Evolutionary conservation across 2,329 filamentous ascomycete species (phyloP).

Genomic region (Raffaelea arxii): DNA sequence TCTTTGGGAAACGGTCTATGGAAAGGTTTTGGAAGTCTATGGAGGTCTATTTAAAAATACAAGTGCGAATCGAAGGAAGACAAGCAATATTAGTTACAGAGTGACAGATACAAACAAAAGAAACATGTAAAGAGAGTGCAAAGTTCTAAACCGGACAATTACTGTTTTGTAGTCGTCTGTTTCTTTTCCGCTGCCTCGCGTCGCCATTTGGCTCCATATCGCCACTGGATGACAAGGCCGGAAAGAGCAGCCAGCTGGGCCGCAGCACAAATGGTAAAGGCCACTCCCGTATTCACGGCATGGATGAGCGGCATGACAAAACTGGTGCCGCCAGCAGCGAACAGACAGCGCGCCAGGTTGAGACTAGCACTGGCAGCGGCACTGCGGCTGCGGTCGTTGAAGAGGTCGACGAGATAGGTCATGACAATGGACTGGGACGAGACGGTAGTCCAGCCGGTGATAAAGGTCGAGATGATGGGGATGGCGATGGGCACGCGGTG

Average conservation of each 20-base stretch:
- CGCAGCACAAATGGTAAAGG: constrained; percentile 46
- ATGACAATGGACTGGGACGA: constrained; percentile 53
- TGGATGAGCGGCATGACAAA: constrained; percentile 49
- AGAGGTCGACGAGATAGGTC: constrained; percentile 53
- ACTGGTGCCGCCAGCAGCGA: constrained; percentile 49
- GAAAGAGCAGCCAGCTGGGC: constrained; percentile 38
- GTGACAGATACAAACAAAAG: too few relatives aligned
- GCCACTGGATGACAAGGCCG: constrained; percentile 36
- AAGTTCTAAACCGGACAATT: too few relatives aligned
- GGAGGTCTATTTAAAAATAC: too few relatives aligned
- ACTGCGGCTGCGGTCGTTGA: constrained; percentile 38
- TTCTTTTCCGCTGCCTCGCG: constrained; percentile 2
- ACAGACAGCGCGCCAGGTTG: constrained; percentile 52
- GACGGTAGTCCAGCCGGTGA: constrained; percentile 48
- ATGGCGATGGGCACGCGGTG: constrained; percentile 33
- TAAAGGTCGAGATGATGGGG: constrained; percentile 46
- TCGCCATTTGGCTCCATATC: constrained; percentile 39
- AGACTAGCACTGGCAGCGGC: constrained; percentile 54
- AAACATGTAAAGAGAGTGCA: too few relatives aligned
- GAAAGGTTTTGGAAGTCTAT: too few relatives aligned
- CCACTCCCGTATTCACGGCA: constrained; percentile 49
- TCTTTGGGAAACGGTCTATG: too few relatives aligned
- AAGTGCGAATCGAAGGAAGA: too few relatives aligned
- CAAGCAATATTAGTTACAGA: too few relatives aligned
- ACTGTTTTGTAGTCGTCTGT: not conserved